A percentile compares a stretch with the other conserved stretches of the same genome.
These are phyloP conservation scores for Pythium chondricola DNA, from an alignment of 352 stramenopile genomes.

Conservation along the genomic window DNA sequence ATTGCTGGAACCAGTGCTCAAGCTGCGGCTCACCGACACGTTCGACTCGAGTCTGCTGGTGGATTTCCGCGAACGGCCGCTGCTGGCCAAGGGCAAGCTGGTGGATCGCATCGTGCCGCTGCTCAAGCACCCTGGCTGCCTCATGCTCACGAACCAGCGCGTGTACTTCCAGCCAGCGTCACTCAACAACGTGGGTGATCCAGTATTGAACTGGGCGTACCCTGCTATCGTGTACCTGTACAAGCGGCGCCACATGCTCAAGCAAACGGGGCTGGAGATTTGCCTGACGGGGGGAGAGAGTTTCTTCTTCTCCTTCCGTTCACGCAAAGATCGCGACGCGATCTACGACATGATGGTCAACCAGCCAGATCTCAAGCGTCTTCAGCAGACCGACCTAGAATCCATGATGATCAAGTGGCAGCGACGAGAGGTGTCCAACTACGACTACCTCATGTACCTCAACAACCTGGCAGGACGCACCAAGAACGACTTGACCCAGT, in stretches of 20 bases:
- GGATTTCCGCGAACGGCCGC: conserved; percentile 84
- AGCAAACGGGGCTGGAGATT: conserved; percentile 85
- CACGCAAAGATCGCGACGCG: conserved; percentile 62
- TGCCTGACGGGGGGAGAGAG: conserved; percentile 64
- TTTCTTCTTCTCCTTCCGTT: conserved; percentile 81
- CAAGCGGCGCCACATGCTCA: conserved; percentile 87
- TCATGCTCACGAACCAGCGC: conserved; percentile 89
- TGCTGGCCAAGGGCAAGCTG: conserved; percentile 63
- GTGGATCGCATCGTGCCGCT: conserved; percentile 89
- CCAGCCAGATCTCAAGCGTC: conserved; percentile 54
- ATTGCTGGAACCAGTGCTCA: conserved; percentile 69
- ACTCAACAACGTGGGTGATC: conserved; percentile 90
- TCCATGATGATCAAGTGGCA: conserved; percentile 85
- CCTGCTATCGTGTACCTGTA: conserved; percentile 75
- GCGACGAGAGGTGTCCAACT: conserved; percentile 91
- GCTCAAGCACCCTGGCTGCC: conserved; percentile 85
- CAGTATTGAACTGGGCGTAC: conserved; percentile 82
- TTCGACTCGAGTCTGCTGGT: conserved; percentile 88
- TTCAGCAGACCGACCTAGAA: conserved; percentile 59
- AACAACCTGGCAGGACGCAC: conserved; percentile 85
- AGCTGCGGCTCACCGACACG: conserved; percentile 55
- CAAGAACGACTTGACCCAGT: conserved; percentile 91
- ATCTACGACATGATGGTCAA: conserved; percentile 84
- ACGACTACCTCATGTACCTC: conserved; percentile 85
- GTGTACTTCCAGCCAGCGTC: conserved; percentile 89